Conservation (phyloP, 148 eudicot genomes). For the Camellia sinensis region DNA sequence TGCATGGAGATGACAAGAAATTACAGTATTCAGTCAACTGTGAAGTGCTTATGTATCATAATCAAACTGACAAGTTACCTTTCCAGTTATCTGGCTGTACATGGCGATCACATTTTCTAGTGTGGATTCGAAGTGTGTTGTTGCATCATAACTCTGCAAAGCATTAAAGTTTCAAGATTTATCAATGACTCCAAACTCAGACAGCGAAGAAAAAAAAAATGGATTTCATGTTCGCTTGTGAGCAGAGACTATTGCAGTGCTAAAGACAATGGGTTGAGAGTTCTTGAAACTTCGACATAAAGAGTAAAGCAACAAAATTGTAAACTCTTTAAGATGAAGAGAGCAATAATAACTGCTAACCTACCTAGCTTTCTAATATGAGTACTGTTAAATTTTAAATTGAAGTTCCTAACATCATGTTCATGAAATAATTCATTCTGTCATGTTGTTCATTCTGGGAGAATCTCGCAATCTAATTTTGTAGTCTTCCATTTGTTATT, state of each 20-base stretch:
- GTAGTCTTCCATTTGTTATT: not conserved
- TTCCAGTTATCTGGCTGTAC: slow-evolving; percentile 43
- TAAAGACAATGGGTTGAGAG: not conserved
- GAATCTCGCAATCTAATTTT: not conserved
- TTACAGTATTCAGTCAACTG: not conserved
- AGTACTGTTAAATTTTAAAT: not conserved
- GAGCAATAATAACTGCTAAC: not conserved
- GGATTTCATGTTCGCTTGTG: not conserved
- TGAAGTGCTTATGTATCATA: not conserved
- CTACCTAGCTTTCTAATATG: not conserved
- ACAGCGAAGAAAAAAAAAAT: not conserved
- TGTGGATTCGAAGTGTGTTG: slow-evolving; percentile 42
- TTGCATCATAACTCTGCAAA: slow-evolving; percentile 40
- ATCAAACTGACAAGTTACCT: slow-evolving; percentile 19
- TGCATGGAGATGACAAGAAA: not conserved
- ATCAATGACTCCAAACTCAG: not conserved
- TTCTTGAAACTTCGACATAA: not conserved
- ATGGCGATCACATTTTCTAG: slow-evolving; percentile 37
- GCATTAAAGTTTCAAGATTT: not conserved
- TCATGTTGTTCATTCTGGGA: not conserved
- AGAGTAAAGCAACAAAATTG: not conserved
- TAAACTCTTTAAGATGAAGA: not conserved
- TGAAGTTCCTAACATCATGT: too few relatives aligned
- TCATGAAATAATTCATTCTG: too few relatives aligned
- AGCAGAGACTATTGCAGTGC: not conserved